A percentile compares a stretch with the other conserved stretches of the same genome.
Conservation (phyloP, 169 alveolate species). For the Eimeria brunetti region DNA sequence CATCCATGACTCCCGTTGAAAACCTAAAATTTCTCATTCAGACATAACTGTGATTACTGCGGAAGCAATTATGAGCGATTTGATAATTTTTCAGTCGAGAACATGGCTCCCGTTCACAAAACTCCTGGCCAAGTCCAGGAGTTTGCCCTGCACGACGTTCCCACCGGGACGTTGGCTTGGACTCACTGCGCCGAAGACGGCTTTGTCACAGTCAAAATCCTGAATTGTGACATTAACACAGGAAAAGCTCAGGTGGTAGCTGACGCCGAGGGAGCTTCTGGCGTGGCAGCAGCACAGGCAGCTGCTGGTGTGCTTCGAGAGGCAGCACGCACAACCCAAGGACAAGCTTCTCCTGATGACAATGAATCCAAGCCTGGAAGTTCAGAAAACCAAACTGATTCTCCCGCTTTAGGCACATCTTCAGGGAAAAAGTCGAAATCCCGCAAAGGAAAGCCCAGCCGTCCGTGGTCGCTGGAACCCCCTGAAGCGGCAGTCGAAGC, state of each 20-base stretch:
- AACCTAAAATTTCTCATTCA: neutral
- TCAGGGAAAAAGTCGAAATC: neutral
- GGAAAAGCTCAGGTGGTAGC: slow-evolving; percentile 22
- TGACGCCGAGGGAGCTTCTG: slow-evolving; percentile 12
- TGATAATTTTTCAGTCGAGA: neutral
- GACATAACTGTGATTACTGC: neutral
- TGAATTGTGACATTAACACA: neutral
- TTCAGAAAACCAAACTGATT: neutral
- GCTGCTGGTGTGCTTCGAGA: slow-evolving; percentile 28
- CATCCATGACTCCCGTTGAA: neutral
- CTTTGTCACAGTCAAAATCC: slow-evolving; percentile 31
- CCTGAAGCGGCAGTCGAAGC: slow-evolving; percentile 51
- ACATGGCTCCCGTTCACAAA: neutral
- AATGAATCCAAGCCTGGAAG: neutral
- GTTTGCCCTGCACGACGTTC: neutral
- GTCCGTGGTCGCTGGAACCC: slow-evolving; percentile 13
- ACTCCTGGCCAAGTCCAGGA: neutral
- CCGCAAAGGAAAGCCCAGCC: neutral
- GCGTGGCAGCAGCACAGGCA: slow-evolving; percentile 59
- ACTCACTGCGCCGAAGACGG: slow-evolving; percentile 43
- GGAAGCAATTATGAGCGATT: neutral
- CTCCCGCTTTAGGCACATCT: neutral
- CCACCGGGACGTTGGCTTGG: slow-evolving; percentile 32
- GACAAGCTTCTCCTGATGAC: neutral
- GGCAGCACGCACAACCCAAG: neutral